Evolutionary conservation across 228 moss, liverwort and hornwort genomes (phyloP), one percentile per base, ranked within the genome.

Genomic region (Sphagnum fallax): DNA sequence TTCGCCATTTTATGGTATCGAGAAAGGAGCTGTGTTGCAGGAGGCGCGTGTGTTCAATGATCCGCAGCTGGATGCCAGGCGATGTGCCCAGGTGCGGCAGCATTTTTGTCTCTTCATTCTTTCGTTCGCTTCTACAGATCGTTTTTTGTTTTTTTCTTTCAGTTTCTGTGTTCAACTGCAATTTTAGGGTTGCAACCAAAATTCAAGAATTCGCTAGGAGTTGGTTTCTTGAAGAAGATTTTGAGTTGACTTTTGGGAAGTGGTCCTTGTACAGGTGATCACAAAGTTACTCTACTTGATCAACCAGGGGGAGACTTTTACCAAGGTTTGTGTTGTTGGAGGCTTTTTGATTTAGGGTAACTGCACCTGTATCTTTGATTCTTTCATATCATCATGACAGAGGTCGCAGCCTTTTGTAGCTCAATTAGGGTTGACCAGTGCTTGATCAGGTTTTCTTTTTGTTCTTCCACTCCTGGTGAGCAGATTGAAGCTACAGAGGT

Each of bases 1-100:
- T 65, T 93, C 96, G 8, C 91, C 93, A 11, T 97, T 97, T 52
- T 97, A 67, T 52, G 96, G 93, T 65, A 97, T 97, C 75, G 91
- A 93, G 87, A 91, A 93, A 76, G 89, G 96, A 69, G 89, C 89
- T 65, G 96, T 96, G 48, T 80, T 96, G n/a, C 92, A 92, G 80
- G 96, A 93, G 73, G 93, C 93, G 7, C 91, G 89, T 5, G 88
- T 86, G 6, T 91, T 92, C 77, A 96, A 91, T 60, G 92, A 96
- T 66, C 89, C 91, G 52, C 88, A 96, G 84, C 86, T 96, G 62
- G 93, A 92, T 73, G 88, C 96, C 32, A 84, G 96, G 76, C 87
- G 90, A 64, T 97, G 91, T 77, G 91, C 91, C 6, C 96, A 93
- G 88, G 92, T 95, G 67, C 64, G 72, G 8, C 55, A 55, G 32